phyloP scores from a whole-genome alignment of 345 rosid species.

The Gossypium herbaceum region DNA sequence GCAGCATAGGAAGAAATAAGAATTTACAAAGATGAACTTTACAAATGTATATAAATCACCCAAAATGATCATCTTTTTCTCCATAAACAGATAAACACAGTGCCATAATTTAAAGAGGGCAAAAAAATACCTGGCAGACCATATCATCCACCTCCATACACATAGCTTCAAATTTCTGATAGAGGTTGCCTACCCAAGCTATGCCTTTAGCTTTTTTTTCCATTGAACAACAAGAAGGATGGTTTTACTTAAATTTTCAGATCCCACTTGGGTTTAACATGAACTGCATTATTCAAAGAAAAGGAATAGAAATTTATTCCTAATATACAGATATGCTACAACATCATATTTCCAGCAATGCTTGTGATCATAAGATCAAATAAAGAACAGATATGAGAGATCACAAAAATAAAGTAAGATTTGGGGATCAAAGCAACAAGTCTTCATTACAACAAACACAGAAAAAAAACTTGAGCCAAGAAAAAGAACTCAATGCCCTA shows the following conservation, averaged over 20 bases:
- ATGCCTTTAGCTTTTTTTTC: slow-evolving; percentile 12
- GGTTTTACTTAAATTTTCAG: background rate
- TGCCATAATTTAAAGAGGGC: too few relatives aligned
- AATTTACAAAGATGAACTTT: too few relatives aligned
- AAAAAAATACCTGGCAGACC: slow-evolving; percentile 23
- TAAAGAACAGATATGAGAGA: background rate
- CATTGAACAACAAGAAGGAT: slow-evolving; percentile 11
- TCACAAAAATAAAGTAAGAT: background rate
- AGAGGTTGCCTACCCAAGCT: slow-evolving; percentile 28
- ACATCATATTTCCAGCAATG: background rate
- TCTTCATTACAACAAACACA: background rate
- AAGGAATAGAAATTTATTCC: background rate
- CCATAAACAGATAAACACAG: too few relatives aligned
- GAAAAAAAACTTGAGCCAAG: background rate
- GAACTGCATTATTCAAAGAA: background rate
- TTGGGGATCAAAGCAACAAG: background rate
- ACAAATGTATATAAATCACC: too few relatives aligned
- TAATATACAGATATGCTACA: background rate
- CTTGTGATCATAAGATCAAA: background rate
- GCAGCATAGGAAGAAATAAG: too few relatives aligned
- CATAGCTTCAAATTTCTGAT: slow-evolving; percentile 29
- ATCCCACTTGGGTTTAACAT: background rate
- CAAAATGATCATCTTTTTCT: too few relatives aligned
- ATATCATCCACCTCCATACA: slow-evolving; percentile 27
- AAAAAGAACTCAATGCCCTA: too few relatives aligned